Evolutionary conservation across 2,329 filamentous ascomycete genomes (phyloP).

Genomic region (Huntiella moniliformis): DNA sequence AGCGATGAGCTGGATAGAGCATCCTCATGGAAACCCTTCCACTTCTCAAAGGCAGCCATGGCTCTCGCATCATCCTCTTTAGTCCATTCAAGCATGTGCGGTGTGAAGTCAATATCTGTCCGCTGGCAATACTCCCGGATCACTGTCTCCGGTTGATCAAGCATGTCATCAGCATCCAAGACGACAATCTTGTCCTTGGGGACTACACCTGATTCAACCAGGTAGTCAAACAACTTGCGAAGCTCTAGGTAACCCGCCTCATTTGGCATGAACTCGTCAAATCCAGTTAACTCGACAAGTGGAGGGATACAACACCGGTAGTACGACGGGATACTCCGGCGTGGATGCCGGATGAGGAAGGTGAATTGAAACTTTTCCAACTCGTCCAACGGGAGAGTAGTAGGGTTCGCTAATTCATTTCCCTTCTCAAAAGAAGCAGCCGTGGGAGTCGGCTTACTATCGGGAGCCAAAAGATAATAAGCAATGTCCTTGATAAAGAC

Average conservation of each 20-base stretch:
- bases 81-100: constrained; percentile 71
- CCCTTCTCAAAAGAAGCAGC: constrained; percentile 62
- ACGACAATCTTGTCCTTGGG: constrained; percentile 63
- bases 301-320: constrained; percentile 88
- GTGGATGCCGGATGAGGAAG: constrained; percentile 93
- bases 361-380: constrained; percentile 78
- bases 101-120: constrained; percentile 57
- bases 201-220: constrained; percentile 49
- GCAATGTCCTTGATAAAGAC: constrained; percentile 97
- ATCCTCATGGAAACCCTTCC: constrained; percentile 93
- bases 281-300: constrained; percentile 63
- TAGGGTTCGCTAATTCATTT: constrained; percentile 57
- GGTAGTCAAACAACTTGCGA: constrained; percentile 69
- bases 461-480: constrained; percentile 70
- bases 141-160: constrained; percentile 62
- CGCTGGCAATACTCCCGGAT: constrained; percentile 66
- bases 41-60: constrained; percentile 72
- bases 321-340: constrained; percentile 78
- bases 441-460: constrained; percentile 46
- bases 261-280: constrained; percentile 65
- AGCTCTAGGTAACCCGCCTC: constrained; percentile 88
- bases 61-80: constrained; percentile 57
- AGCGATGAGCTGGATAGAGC: constrained; percentile 67
- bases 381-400: constrained; percentile 56
- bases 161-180: constrained; percentile 81